A percentile compares a stretch with the other conserved stretches of the same genome.
Conservation (phyloP, 176 grass and related monocot genomes). For the Oryza meridionalis region DNA sequence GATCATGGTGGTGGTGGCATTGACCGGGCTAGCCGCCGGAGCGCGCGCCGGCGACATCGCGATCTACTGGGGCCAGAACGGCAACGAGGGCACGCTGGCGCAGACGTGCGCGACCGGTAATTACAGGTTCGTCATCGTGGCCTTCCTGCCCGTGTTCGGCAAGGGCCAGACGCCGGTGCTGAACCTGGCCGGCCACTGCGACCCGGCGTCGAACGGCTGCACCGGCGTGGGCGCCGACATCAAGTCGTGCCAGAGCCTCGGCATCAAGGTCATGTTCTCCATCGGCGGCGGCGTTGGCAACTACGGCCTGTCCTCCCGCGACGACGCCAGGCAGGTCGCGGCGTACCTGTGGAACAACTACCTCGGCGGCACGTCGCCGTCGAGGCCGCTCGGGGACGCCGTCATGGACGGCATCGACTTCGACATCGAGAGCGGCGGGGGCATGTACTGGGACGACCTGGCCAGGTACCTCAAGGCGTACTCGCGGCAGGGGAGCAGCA, state of each 20-base stretch:
- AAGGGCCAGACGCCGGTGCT: conserved; percentile 66
- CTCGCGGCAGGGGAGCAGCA: neutral
- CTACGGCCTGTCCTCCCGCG: conserved; percentile 54
- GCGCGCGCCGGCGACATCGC: conserved; percentile 57
- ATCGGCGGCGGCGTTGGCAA: conserved; percentile 64
- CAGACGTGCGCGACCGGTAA: conserved; percentile 56
- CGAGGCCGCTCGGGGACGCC: conserved; percentile 64
- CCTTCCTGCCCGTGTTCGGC: conserved; percentile 76
- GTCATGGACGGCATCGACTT: conserved; percentile 81
- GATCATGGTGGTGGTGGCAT: neutral
- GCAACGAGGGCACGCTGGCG: conserved; percentile 56
- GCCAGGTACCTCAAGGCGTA: conserved; percentile 52
- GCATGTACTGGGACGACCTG: conserved; percentile 69
- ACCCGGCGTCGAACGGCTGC: conserved; percentile 64
- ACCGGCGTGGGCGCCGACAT: conserved; percentile 52
- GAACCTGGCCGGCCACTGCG: conserved; percentile 83
- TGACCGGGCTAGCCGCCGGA: conserved; percentile 15
- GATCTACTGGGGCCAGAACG: conserved; percentile 83
- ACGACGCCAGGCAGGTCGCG: conserved; percentile 54
- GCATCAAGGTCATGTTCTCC: conserved; percentile 80
- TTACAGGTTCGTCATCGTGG: conserved; percentile 64
- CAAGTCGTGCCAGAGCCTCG: conserved; percentile 56
- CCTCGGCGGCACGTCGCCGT: conserved; percentile 47
- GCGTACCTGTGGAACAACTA: conserved; percentile 76
- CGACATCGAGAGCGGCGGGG: conserved; percentile 73